These are phyloP conservation scores for Ceratobasidium sp. DNA, from an alignment of 1,284 basidiomycete species.

Conservation along the genomic window DNA sequence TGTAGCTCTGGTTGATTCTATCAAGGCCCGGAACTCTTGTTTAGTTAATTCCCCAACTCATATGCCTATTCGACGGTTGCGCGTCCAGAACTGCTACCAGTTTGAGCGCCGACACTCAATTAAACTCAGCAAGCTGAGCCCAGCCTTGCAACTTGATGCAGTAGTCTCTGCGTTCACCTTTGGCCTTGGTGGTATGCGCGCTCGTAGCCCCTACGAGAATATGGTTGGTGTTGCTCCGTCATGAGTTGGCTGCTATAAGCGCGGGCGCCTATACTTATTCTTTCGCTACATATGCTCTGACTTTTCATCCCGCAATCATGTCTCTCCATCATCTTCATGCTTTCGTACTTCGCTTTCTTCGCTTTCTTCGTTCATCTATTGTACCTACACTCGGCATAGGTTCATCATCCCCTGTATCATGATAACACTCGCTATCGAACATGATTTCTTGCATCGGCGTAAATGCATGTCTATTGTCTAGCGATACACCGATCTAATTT, in stretches of 20 bases:
- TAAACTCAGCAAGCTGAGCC: conserved; percentile 41
- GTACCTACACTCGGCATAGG: conserved; percentile 41
- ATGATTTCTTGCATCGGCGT: conserved; percentile 28
- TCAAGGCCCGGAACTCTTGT: conserved; percentile 38
- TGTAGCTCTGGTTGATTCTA: conserved; percentile 42
- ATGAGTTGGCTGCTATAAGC: conserved; percentile 6
- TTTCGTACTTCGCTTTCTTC: conserved; percentile 10
- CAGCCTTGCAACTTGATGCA: conserved; percentile 37
- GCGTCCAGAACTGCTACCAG: conserved; percentile 42
- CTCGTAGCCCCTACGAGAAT: conserved; percentile 41
- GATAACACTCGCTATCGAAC: conserved; percentile 7
- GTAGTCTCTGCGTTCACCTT: conserved; percentile 36
- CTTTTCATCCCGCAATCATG: conserved; percentile 17
- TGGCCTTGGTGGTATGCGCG: conserved; percentile 41
- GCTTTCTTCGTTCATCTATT: conserved; percentile 37
- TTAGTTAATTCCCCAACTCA: conserved; percentile 22
- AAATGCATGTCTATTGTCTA: conserved; percentile 40
- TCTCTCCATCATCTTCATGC: conserved; percentile 39
- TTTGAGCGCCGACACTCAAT: conserved; percentile 44
- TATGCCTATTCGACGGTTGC: conserved; percentile 16
- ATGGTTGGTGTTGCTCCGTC: conserved; percentile 21
- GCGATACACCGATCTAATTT: neutral
- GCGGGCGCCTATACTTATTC: conserved; percentile 26
- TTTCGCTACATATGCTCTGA: conserved; percentile 25
- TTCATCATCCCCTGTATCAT: conserved; percentile 41